These are phyloP conservation scores for Oryza meridionalis DNA, from an alignment of 176 grass and related monocot genomes.

Conservation along the genomic window DNA sequence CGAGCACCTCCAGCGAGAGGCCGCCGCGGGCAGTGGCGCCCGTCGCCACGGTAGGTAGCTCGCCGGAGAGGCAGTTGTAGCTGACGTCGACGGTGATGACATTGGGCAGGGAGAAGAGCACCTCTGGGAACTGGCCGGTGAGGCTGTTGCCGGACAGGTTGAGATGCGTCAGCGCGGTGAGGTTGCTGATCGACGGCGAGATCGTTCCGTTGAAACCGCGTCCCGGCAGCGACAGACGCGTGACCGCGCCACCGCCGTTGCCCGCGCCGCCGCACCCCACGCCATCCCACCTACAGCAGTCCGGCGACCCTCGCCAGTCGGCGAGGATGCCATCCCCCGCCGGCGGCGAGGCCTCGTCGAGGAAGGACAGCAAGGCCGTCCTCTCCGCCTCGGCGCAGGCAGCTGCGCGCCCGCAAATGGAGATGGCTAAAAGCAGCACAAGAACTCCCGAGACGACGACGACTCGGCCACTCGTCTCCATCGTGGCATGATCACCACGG, in stretches of 20 bases:
- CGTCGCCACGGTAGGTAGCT: conserved; percentile 20
- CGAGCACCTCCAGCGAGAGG: conserved; percentile 39
- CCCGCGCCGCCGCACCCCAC: conserved; percentile 27
- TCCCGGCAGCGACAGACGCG: conserved; percentile 35
- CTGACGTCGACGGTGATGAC: conserved; percentile 50
- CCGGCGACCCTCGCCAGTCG: conserved; percentile 38
- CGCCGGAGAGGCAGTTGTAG: conserved; percentile 46
- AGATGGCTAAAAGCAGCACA: not conserved
- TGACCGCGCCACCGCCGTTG: conserved; percentile 17
- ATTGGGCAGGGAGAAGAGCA: conserved; percentile 29
- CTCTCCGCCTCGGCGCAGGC: conserved; percentile 50
- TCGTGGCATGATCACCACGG: conserved; percentile 10
- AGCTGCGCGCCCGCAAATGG: not conserved
- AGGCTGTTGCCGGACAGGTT: conserved; percentile 60
- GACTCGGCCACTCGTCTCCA: not conserved
- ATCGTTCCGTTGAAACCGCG: conserved; percentile 46
- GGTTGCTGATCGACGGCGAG: conserved; percentile 47
- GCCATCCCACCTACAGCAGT: conserved; percentile 65
- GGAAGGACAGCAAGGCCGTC: conserved; percentile 43
- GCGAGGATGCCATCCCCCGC: conserved; percentile 11
- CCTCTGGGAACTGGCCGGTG: conserved; percentile 29
- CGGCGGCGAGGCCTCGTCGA: conserved; percentile 29
- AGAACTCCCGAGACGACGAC: not conserved
- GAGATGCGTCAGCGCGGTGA: conserved; percentile 42
- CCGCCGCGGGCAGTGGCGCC: not conserved